Evolutionary conservation across 371 early-diverging fungal genomes (phyloP).

Genomic region (Gilbertella persicaria): DNA sequence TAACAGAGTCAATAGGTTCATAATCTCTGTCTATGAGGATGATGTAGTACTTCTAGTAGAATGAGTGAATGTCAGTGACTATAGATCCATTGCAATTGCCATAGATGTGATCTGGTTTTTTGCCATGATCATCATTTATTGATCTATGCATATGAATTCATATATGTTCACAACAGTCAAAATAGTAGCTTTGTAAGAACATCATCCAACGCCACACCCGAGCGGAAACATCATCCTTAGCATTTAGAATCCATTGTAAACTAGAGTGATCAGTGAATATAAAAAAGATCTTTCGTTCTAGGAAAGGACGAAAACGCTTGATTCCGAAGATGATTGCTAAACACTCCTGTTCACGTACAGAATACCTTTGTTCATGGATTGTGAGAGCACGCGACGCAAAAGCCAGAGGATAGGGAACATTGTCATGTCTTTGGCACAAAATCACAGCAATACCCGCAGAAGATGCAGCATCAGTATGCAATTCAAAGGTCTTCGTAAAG

Average conservation of each 20-base stretch:
- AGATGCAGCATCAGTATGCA: neutral
- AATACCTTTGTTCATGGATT: neutral
- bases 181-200: too few species aligned
- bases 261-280: slow-evolving; percentile 12
- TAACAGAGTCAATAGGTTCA: too few species aligned
- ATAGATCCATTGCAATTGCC: too few species aligned
- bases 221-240: neutral
- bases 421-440: neutral
- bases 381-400: slow-evolving; percentile 9
- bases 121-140: too few species aligned
- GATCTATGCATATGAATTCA: too few species aligned
- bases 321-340: slow-evolving; percentile 5
- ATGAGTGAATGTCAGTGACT: too few species aligned
- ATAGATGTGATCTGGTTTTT: too few species aligned
- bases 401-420: neutral
- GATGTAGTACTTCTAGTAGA: too few species aligned
- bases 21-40: too few species aligned
- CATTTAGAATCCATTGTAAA: slow-evolving; percentile 6
- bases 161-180: too few species aligned
- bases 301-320: slow-evolving; percentile 4
- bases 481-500: neutral
- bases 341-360: slow-evolving; percentile 1
- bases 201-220: neutral
- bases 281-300: neutral
- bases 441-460: neutral